Conservation (phyloP, 2,329 filamentous ascomycete species). For the Phialemonium atrogriseum region DNA sequence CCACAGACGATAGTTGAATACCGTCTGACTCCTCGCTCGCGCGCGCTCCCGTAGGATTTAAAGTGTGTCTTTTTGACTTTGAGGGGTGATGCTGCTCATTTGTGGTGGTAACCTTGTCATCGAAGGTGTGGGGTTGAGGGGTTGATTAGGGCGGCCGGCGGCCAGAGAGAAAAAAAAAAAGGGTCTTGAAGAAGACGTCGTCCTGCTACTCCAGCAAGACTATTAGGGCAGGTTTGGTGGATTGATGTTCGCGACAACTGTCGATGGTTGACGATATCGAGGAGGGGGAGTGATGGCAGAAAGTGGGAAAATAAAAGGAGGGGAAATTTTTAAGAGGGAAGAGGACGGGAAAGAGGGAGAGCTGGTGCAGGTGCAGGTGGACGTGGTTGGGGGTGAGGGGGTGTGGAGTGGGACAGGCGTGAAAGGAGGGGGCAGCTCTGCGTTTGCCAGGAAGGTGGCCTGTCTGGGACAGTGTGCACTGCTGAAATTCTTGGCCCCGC, state of each 20-base stretch:
- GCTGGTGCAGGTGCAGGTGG: slow-evolving; percentile 12
- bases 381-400: slow-evolving; percentile 13
- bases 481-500: not conserved
- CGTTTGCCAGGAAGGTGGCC: slow-evolving; percentile 3
- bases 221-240: slow-evolving; percentile 8
- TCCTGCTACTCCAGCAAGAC: slow-evolving; percentile 7
- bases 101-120: slow-evolving; percentile 48
- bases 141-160: slow-evolving; percentile 25
- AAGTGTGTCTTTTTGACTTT: slow-evolving; percentile 57
- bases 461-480: slow-evolving; percentile 1
- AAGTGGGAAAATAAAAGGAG: slow-evolving; percentile 20
- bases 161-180: slow-evolving; percentile 20
- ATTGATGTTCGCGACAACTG: slow-evolving; percentile 17
- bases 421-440: not conserved
- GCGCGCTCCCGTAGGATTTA: slow-evolving; percentile 61
- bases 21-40: slow-evolving; percentile 50
- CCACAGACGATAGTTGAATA: slow-evolving; percentile 50
- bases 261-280: slow-evolving; percentile 9
- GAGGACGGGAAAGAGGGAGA: slow-evolving; percentile 15
- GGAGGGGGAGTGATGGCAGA: slow-evolving; percentile 13
- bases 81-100: slow-evolving; percentile 42
- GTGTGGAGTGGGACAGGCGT: slow-evolving; percentile 2
- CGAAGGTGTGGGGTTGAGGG: slow-evolving; percentile 31
- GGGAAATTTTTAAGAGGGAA: slow-evolving; percentile 16
- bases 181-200: not conserved